Evolutionary conservation across 345 rosid species (phyloP).

Genomic region (Populus tremula): DNA sequence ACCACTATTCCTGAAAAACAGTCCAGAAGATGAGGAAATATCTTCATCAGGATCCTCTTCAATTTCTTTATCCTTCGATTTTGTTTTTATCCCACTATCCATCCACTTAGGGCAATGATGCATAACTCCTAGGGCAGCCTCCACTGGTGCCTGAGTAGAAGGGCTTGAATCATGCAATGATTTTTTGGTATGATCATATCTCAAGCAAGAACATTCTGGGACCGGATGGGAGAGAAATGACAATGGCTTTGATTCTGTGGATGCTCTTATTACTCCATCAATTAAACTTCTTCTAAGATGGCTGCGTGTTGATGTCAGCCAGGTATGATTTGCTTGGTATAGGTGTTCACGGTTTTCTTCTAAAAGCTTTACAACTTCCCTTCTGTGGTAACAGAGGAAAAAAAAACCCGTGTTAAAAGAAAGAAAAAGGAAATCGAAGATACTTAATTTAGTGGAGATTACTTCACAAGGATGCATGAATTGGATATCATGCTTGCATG

Average conservation of each 20-base stretch:
- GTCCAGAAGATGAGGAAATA: constrained; percentile 58
- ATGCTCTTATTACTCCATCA: constrained; percentile 62
- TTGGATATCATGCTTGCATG: not conserved
- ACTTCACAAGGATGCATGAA: not conserved
- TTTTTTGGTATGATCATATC: constrained; percentile 19
- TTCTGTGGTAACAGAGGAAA: constrained; percentile 41
- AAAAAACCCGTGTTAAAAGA: not conserved
- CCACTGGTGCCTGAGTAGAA: constrained; percentile 32
- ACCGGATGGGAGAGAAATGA: constrained; percentile 80
- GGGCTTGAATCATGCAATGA: constrained; percentile 32
- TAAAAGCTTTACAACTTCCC: constrained; percentile 55
- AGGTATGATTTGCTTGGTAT: constrained; percentile 78
- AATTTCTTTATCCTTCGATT: constrained; percentile 55
- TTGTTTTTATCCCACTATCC: constrained; percentile 37
- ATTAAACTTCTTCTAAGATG: constrained; percentile 65
- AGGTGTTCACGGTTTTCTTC: constrained; percentile 61
- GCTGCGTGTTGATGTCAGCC: constrained; percentile 69
- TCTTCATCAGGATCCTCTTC: constrained; percentile 85
- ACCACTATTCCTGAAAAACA: constrained; percentile 52
- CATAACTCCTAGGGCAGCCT: constrained; percentile 48
- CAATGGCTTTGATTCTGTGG: constrained; percentile 45
- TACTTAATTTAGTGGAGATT: not conserved
- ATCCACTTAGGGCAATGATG: constrained; percentile 78
- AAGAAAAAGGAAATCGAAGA: not conserved
- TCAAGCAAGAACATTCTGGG: constrained; percentile 84